These are phyloP conservation scores for Orobanche coerulescens DNA, from an alignment of 257 asterid genomes.

Conservation along the genomic window DNA sequence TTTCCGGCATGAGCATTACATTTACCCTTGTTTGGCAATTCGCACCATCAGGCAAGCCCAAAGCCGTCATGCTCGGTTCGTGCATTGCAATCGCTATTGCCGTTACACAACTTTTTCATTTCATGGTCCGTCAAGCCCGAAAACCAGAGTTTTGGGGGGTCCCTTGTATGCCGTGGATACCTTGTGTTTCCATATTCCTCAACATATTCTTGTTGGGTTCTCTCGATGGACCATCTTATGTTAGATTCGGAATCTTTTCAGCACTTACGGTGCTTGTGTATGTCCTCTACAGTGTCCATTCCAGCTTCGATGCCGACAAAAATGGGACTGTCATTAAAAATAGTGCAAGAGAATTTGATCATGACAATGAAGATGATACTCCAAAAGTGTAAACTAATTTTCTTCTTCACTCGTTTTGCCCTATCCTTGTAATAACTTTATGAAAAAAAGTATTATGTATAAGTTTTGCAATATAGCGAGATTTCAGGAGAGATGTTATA, in stretches of 20 bases:
- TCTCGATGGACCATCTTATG: constrained; percentile 58
- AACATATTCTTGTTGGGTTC: constrained; percentile 83
- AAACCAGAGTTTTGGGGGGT: constrained; percentile 97
- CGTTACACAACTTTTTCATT: constrained; percentile 50
- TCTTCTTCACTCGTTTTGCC: neutral
- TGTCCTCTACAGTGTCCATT: constrained; percentile 80
- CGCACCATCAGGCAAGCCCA: constrained; percentile 66
- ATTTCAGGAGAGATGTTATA: no score
- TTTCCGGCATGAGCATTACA: constrained; percentile 51
- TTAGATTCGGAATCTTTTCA: constrained; percentile 73
- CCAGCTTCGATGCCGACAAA: constrained; percentile 94
- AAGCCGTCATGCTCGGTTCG: constrained; percentile 63
- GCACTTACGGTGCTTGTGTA: constrained; percentile 55
- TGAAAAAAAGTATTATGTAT: no score
- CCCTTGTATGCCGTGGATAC: constrained; percentile 95
- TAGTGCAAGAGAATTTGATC: constrained; percentile 35
- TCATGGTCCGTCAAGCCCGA: constrained; percentile 61
- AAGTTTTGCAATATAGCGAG: no score
- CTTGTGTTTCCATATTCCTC: constrained; percentile 78
- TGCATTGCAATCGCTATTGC: constrained; percentile 51
- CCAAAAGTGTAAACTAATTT: constrained; percentile 34
- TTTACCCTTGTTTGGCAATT: constrained; percentile 71
- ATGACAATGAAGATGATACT: constrained; percentile 39
- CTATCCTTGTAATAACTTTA: constrained; percentile 18
- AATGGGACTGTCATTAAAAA: constrained; percentile 51